phyloP scores from a whole-genome alignment of 306 rosid genomes.

The Hippophae gyantsensis region DNA sequence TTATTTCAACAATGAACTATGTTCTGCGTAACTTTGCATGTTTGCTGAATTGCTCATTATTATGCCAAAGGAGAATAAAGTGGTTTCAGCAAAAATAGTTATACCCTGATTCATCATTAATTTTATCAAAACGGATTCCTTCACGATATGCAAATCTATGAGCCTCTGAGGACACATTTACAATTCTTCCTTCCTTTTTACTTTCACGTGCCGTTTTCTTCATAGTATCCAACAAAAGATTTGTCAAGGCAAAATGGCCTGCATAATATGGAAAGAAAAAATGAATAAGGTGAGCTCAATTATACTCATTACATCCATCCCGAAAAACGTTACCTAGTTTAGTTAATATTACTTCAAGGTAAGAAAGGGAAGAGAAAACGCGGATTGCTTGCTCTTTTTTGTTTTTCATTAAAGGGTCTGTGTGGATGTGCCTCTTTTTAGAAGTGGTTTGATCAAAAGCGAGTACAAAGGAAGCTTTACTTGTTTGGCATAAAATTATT shows the following conservation, averaged over 20 bases:
- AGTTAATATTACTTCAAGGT: too few relatives aligned
- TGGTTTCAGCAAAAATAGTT: neutral
- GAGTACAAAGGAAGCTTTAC: too few relatives aligned
- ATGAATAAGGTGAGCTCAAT: neutral
- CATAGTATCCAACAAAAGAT: conserved; percentile 72
- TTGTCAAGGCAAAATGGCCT: conserved; percentile 87
- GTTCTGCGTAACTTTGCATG: neutral
- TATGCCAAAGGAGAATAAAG: neutral
- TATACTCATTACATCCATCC: neutral
- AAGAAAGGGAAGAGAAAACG: too few relatives aligned
- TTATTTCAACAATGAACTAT: too few relatives aligned
- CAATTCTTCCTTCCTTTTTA: conserved; percentile 67
- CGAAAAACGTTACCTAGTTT: neutral
- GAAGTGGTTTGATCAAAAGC: too few relatives aligned
- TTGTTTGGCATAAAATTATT: too few relatives aligned
- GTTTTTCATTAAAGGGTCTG: too few relatives aligned
- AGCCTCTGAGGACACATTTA: conserved; percentile 64
- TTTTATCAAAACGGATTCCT: conserved; percentile 60
- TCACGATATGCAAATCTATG: conserved; percentile 51
- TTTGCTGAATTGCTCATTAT: neutral
- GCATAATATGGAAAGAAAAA: conserved; percentile 16
- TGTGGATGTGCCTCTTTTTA: too few relatives aligned
- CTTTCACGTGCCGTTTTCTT: conserved; percentile 56
- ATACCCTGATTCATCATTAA: conserved; percentile 63
- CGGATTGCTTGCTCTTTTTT: too few relatives aligned